Evolutionary conservation across 1,284 basidiomycete genomes (phyloP), one percentile per base, ranked within the genome.

Genomic region (Sphagnurus paluster): DNA sequence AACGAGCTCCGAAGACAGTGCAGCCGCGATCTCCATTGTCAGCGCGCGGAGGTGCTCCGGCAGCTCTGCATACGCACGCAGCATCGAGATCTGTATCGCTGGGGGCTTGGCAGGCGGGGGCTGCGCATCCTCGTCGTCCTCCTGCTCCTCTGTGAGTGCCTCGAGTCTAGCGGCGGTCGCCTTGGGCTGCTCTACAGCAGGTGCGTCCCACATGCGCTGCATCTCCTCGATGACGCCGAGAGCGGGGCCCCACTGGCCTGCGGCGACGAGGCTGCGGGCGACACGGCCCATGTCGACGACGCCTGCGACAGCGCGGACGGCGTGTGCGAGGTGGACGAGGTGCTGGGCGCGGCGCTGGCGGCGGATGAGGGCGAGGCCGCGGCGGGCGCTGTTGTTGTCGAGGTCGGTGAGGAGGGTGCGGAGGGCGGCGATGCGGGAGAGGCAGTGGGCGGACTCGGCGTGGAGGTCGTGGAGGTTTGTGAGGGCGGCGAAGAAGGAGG

Each of bases 401-500:
- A 98, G 86, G 21, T 87, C 81, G 28, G 76, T 74, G 6, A 98
- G 74, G 50, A 91, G 79, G 0, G 66, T 63, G 25, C 90, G 87
- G 8, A 99, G 76, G 21, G 81, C 72, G 3, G 77, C 72, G 51
- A 98, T 92, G 44, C 90, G 84, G 19, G 74, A 67, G 4, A 98
- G 73, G 58, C 94, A 96, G 23, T 85, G 81, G 26, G 86, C 79
- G 0, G 93, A 94, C 63, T 98, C 93, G 4, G 88, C 82, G 59
- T 93, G 90, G 4, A 99, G 79, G 53, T 93, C 88, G 60, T 98
- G 91, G 9, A 99, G 75, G 63, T 98, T 98, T 7, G 92, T 84
- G 17, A 99, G 80, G 1, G 96, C 97, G 1, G 94, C 90, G 62
- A 99, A 99, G 79, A 99, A 99, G 2, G 93, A 93, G 0, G 90